Conservation (phyloP, 257 asterid species). For the Vinca minor region DNA sequence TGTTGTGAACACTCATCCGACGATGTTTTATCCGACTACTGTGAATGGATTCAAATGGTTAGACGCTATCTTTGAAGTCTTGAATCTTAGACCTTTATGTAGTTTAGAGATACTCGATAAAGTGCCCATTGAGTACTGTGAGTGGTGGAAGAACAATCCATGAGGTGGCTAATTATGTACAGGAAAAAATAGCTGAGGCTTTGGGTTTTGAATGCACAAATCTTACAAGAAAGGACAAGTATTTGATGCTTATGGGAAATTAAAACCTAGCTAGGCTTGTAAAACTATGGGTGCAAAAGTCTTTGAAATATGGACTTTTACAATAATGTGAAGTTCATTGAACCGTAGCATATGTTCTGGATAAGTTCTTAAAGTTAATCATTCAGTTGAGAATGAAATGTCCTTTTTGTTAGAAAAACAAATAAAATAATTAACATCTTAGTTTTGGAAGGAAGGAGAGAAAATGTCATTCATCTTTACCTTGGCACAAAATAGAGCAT, state of each 20-base stretch:
- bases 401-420: too few species aligned
- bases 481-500: too few species aligned
- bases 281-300: too few species aligned
- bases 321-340: too few species aligned
- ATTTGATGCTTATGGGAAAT: slow-evolving; percentile 86
- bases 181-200: slow-evolving; percentile 52
- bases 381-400: too few species aligned
- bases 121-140: slow-evolving; percentile 53
- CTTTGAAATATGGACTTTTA: too few species aligned
- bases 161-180: slow-evolving; percentile 92
- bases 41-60: slow-evolving; percentile 85
- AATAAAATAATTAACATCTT: too few species aligned
- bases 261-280: too few species aligned
- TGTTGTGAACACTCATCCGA: slow-evolving; percentile 24
- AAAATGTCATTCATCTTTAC: too few species aligned
- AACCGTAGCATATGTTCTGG: too few species aligned
- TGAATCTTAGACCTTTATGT: slow-evolving; percentile 76
- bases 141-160: slow-evolving; percentile 60
- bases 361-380: too few species aligned
- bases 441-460: too few species aligned
- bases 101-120: slow-evolving; percentile 42
- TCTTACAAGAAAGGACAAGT: slow-evolving; percentile 81
- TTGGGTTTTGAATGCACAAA: slow-evolving; percentile 80
- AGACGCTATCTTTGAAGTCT: slow-evolving; percentile 71
- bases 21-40: slow-evolving; percentile 87